phyloP scores from a whole-genome alignment of 1,284 basidiomycete genomes.

The Irpex sp. region DNA sequence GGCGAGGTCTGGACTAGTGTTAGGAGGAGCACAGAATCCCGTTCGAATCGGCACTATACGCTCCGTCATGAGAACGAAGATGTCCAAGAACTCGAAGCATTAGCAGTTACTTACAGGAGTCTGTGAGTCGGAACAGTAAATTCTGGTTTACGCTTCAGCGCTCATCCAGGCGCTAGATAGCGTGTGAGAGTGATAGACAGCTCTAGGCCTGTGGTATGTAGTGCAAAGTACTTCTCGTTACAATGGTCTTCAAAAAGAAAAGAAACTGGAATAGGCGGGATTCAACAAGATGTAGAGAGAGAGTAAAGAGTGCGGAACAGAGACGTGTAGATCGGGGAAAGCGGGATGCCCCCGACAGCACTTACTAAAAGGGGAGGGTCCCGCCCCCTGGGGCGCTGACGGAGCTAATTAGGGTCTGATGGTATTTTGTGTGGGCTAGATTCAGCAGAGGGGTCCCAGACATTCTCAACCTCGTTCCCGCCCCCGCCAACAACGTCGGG shows the following conservation, averaged over 20 bases:
- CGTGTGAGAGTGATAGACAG: background rate
- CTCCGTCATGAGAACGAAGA: background rate
- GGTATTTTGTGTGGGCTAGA: conserved; percentile 1
- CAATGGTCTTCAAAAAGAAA: background rate
- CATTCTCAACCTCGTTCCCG: background rate
- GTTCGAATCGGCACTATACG: background rate
- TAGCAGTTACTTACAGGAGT: background rate
- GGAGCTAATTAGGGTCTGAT: conserved; percentile 9
- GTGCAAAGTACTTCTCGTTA: background rate
- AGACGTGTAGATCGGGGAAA: background rate
- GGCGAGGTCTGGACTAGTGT: background rate
- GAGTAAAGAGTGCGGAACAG: background rate
- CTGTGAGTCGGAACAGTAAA: background rate
- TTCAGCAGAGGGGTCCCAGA: background rate
- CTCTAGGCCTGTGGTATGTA: background rate
- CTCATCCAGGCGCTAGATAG: background rate
- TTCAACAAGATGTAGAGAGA: background rate
- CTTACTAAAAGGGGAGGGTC: background rate
- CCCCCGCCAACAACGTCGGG: conserved; percentile 8
- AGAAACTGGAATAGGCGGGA: background rate
- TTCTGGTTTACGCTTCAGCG: background rate
- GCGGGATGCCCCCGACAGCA: background rate
- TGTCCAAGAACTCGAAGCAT: background rate
- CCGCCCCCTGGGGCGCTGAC: background rate
- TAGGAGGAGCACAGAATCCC: background rate